These are phyloP conservation scores for Penicillium bialowiezense DNA, from an alignment of 495 filamentous ascomycete genomes.

Conservation along the genomic window DNA sequence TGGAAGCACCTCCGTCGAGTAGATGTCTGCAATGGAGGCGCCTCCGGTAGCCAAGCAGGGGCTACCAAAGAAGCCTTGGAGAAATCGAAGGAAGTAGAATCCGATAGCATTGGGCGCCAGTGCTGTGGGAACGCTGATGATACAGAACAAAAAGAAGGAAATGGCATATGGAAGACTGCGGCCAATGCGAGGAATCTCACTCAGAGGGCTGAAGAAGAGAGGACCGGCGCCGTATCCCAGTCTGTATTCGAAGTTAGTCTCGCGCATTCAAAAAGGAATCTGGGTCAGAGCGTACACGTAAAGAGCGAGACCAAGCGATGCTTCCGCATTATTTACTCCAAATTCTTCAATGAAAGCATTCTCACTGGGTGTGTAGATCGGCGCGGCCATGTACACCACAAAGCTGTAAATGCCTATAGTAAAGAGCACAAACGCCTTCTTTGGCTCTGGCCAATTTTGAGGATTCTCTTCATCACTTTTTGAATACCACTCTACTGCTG, in stretches of 20 bases:
- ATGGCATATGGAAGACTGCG: conserved; percentile 44
- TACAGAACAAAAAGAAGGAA: conserved; percentile 46
- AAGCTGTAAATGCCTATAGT: conserved; percentile 20
- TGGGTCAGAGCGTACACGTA: conserved; percentile 39
- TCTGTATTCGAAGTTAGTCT: conserved; percentile 4
- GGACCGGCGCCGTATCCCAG: conserved; percentile 43
- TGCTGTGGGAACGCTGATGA: conserved; percentile 43
- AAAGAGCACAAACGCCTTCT: conserved; percentile 39
- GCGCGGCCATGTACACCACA: conserved; percentile 22
- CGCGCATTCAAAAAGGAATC: background rate
- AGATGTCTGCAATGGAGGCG: conserved; percentile 28
- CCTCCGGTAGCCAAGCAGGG: conserved; percentile 45
- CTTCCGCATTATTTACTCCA: conserved; percentile 39
- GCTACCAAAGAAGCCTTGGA: conserved; percentile 51
- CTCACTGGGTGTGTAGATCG: conserved; percentile 20
- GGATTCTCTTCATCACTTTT: conserved; percentile 39
- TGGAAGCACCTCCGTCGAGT: conserved; percentile 1
- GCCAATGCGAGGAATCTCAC: conserved; percentile 48
- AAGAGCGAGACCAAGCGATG: conserved; percentile 47
- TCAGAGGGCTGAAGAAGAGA: conserved; percentile 46
- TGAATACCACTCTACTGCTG: conserved; percentile 36
- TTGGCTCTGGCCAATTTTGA: conserved; percentile 36
- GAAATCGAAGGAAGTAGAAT: conserved; percentile 41
- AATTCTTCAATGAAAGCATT: conserved; percentile 36
- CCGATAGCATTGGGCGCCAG: conserved; percentile 17